Percentiles rank a stretch among this genome's conserved stretches.
phyloP scores from a whole-genome alignment of 768 basidiomycete genomes.

The Pleurotus salmoneostramineus region DNA sequence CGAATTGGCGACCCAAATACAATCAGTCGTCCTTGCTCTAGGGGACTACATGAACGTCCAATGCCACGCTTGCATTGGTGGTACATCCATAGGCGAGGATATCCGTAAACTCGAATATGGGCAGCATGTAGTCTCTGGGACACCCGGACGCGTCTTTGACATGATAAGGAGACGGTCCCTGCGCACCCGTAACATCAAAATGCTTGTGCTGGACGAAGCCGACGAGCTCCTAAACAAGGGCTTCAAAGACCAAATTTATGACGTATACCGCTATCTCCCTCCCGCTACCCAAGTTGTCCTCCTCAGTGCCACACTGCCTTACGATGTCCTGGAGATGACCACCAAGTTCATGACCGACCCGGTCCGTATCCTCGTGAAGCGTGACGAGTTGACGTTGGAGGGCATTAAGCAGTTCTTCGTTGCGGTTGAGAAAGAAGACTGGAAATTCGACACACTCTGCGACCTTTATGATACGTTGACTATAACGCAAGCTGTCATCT shows the following conservation, averaged over 20 bases:
- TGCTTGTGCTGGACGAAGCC: constrained; percentile 92
- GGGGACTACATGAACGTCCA: constrained; percentile 99
- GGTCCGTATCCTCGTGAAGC: constrained; percentile 96
- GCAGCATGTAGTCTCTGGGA: constrained; percentile 95
- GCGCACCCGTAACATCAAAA: constrained; percentile 96
- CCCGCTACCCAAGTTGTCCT: constrained; percentile 97
- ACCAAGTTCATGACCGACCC: constrained; percentile 99
- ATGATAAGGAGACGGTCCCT: constrained; percentile 96
- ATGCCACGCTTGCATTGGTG: constrained; percentile 97
- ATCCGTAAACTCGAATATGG: constrained; percentile 97
- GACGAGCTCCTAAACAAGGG: constrained; percentile 97
- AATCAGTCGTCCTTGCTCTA: constrained; percentile 92
- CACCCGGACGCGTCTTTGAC: constrained; percentile 97
- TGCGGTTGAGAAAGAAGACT: constrained; percentile 98
- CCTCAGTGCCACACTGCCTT: constrained; percentile 92
- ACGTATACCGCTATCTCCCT: constrained; percentile 96
- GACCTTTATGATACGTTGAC: constrained; percentile 98
- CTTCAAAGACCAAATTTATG: constrained; percentile 99
- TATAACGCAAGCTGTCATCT: constrained; percentile 98
- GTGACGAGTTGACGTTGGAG: constrained; percentile 97
- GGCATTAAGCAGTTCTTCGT: constrained; percentile 97
- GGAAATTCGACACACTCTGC: constrained; percentile 98
- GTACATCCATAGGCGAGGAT: constrained; percentile 95
- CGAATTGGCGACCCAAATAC: constrained; percentile 98
- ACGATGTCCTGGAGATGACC: constrained; percentile 98